Evolutionary conservation across 129 eudicot species (phyloP), one percentile per base, ranked within the genome.

Genomic region (Chrysanthemum seticuspe): DNA sequence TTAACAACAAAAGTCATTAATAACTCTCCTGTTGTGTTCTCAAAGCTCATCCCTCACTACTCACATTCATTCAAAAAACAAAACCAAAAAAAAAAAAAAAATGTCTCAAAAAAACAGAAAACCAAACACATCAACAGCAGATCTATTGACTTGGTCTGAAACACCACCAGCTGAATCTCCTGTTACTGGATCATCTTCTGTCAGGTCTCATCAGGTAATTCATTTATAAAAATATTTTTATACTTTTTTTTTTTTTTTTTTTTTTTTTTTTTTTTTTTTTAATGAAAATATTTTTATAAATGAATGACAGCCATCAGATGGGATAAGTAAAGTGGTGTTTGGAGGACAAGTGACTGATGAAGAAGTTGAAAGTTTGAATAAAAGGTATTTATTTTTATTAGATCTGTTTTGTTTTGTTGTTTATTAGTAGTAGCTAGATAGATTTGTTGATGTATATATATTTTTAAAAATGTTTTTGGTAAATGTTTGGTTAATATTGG

Each of bases 291-390:
- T 6, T 36, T 36, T 36, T 36, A 0, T 48, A 70, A 66, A 40
- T 40, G 47, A 36, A 40, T 40, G 47, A 8, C 89, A 94, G 98
- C 97, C 98, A 65, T 90, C 98, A 21, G 98, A 94, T 88, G 97
- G 98, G 74, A 90, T 93, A 76, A 84, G 96, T 54, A 93, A 90
- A 74, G 97, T 86, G 12, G 97, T 93, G 80, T 93, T 93, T 83
- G 98, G 98, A 61, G 98, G 98, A 25, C 98, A 90, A 79, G 96
- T 93, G 40, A 93, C 98, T 0, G 98, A 93, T 68, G 98, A 93
- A 77, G 98, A 93, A 78, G 96, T 86, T 13, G 98, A 93, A 83
- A 82, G 85, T 76, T 76, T 93, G 90, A 85, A 85, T 73, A 93
- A 84, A 76, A 90, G 97, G 98, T 93, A 40, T 40, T 40, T 40